phyloP scores from a whole-genome alignment of 2,329 filamentous ascomycete genomes.

The Bimuria novae-zelandiae region DNA sequence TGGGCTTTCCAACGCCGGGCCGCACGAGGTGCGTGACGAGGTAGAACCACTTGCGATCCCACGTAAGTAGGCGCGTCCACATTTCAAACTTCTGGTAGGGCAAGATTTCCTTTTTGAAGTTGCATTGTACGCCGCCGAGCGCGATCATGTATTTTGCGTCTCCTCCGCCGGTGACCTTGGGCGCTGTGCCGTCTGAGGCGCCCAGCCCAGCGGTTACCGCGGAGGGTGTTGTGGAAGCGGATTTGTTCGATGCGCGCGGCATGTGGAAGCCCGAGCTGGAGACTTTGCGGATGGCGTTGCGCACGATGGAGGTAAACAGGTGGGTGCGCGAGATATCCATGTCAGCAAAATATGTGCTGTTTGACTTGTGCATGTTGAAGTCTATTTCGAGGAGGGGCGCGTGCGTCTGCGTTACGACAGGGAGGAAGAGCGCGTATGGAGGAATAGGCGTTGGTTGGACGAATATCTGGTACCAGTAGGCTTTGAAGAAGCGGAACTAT shows the following conservation, averaged over 20 bases:
- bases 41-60: constrained; percentile 59
- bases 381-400: constrained; percentile 78
- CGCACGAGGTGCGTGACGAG: constrained; percentile 54
- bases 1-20: constrained; percentile 49
- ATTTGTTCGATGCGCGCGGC: constrained; percentile 8
- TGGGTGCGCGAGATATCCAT: constrained; percentile 83
- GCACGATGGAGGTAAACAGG: constrained; percentile 65
- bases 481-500: constrained; percentile 54
- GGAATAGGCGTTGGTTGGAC: constrained; percentile 48
- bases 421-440: constrained; percentile 72
- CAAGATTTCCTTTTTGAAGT: constrained; percentile 54
- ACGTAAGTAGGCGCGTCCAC: constrained; percentile 53
- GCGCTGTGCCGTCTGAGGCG: constrained; percentile 11
- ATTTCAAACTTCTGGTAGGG: constrained; percentile 54
- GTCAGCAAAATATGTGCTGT: constrained; percentile 85
- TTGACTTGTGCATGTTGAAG: constrained; percentile 83
- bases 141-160: constrained; percentile 45
- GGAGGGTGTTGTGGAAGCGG: not conserved
- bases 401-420: constrained; percentile 68
- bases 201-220: constrained; percentile 3
- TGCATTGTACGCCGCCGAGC: constrained; percentile 53
- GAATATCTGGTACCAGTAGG: constrained; percentile 54
- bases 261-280: constrained; percentile 21
- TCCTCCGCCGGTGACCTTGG: constrained; percentile 26
- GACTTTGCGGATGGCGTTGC: constrained; percentile 49